Conservation (phyloP, 1,284 basidiomycete genomes). For the Ganoderma boninense region DNA sequence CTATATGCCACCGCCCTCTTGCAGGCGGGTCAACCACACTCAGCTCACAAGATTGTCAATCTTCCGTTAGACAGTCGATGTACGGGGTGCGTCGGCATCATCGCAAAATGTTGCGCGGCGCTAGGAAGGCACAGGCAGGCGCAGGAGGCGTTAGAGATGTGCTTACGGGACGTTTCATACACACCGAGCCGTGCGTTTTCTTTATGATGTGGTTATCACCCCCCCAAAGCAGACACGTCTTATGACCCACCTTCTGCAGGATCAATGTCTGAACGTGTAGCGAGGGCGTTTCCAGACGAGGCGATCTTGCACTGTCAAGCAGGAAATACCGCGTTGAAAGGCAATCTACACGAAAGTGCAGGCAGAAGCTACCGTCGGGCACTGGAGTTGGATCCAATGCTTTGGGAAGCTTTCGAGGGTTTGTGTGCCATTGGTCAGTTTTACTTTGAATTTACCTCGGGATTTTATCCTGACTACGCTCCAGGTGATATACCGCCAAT, state of each 20-base stretch:
- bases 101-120: slow-evolving; percentile 77
- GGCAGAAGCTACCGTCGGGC: slow-evolving; percentile 77
- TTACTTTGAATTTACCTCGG: slow-evolving; percentile 22
- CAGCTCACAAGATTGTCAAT: slow-evolving; percentile 78
- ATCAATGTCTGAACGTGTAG: slow-evolving; percentile 57
- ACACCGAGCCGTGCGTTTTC: slow-evolving; percentile 59
- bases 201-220: slow-evolving; percentile 29
- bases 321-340: slow-evolving; percentile 76
- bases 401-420: slow-evolving; percentile 96
- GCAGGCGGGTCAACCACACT: slow-evolving; percentile 77
- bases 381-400: slow-evolving; percentile 77
- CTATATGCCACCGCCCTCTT: slow-evolving; percentile 84
- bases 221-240: slow-evolving; percentile 22
- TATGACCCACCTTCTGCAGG: slow-evolving; percentile 43
- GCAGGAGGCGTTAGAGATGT: slow-evolving; percentile 72
- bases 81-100: slow-evolving; percentile 80
- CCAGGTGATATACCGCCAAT: slow-evolving; percentile 73
- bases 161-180: slow-evolving; percentile 59
- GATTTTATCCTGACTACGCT: slow-evolving; percentile 7
- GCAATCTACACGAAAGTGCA: slow-evolving; percentile 79
- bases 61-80: slow-evolving; percentile 65
- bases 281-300: slow-evolving; percentile 68
- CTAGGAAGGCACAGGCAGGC: slow-evolving; percentile 79
- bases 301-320: slow-evolving; percentile 74
- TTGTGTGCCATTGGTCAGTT: slow-evolving; percentile 82